Evolutionary conservation across 2,329 filamentous ascomycete species (phyloP), one percentile per base, ranked within the genome.

Genomic region (Botrytis medusae): DNA sequence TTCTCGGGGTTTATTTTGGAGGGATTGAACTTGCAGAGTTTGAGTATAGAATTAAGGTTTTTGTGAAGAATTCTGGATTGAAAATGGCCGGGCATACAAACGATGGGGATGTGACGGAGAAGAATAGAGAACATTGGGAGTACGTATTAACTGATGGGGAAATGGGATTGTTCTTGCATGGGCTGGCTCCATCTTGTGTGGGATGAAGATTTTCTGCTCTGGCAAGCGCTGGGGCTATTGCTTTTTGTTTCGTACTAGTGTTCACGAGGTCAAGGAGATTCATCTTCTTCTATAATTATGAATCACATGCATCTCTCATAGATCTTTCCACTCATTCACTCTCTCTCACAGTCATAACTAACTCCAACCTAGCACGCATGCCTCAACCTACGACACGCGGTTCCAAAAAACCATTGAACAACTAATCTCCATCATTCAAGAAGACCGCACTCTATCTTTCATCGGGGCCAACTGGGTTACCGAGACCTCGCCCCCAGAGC

Each of bases 391-490:
- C 78, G 89, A 92, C 77, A 79, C 81, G 57, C 87, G 86, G 73
- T 89, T 89, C 76, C 84, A 84, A 69, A 86, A 87, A 77, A 84
- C 86, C 20, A 84, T 88, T 64, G 81, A 83, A 51, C 84, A 85
- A 77, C 82, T 93, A n/a, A 85, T 87, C 34, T 81, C 85, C 12
- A 84, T 88, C 76, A 84, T 92, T 22, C 84, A 85, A 74, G 81
- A 54, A 32, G n/a, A n/a, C 2, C 46, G 81, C 6, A 85, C 86
- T 46, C 84, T 87, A 9, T 84, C 86, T 70, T 92, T 92, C 84
- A 87, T 93, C 73, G 90, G 89, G 60, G 86, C 88, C 37, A 84
- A 87, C 71, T 90, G 89, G 83, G 81, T 82, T 22, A 44, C 40
- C 7, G 68, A 70, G 1, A 34, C 68, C 40, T 48, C 60, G 7